Percentiles rank a stretch among this genome's conserved stretches.
These are phyloP conservation scores for Talaromyces sp. DNA, from an alignment of 2,329 filamentous ascomycete species.

Conservation along the genomic window DNA sequence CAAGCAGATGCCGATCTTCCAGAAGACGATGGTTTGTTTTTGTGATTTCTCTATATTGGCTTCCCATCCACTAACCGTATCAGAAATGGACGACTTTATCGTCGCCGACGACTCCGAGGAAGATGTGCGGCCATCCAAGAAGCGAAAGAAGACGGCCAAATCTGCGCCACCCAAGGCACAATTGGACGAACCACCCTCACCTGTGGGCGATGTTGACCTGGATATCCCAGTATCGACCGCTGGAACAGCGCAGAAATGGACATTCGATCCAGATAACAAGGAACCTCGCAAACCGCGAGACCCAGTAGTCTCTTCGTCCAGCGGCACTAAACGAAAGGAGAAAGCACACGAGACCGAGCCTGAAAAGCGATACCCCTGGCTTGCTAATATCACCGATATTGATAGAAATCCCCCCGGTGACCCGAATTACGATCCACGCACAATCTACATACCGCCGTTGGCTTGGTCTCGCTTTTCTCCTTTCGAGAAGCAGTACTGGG, in stretches of 20 bases:
- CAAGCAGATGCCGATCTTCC: slow-evolving; percentile 46
- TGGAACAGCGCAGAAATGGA: slow-evolving; percentile 81
- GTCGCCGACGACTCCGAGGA: slow-evolving; percentile 86
- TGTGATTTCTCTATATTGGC: neutral
- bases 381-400: slow-evolving; percentile 78
- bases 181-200: slow-evolving; percentile 35
- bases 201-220: slow-evolving; percentile 51
- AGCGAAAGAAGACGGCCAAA: slow-evolving; percentile 62
- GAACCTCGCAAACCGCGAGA: slow-evolving; percentile 47
- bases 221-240: slow-evolving; percentile 50
- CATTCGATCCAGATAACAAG: slow-evolving; percentile 58
- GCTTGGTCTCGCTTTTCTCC: slow-evolving; percentile 81
- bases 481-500: slow-evolving; percentile 98
- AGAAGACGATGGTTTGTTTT: slow-evolving; percentile 47
- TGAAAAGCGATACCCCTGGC: slow-evolving; percentile 82
- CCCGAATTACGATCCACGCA: slow-evolving; percentile 85
- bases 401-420: slow-evolving; percentile 73
- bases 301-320: slow-evolving; percentile 26
- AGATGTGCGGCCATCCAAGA: slow-evolving; percentile 58
- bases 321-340: slow-evolving; percentile 37
- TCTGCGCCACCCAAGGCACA: slow-evolving; percentile 29
- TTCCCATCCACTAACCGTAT: slow-evolving; percentile 17
- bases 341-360: slow-evolving; percentile 80
- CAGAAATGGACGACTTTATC: slow-evolving; percentile 81
- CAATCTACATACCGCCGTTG: slow-evolving; percentile 78